phyloP scores from a whole-genome alignment of 768 basidiomycete species.

The Favolaschia claudopus region DNA sequence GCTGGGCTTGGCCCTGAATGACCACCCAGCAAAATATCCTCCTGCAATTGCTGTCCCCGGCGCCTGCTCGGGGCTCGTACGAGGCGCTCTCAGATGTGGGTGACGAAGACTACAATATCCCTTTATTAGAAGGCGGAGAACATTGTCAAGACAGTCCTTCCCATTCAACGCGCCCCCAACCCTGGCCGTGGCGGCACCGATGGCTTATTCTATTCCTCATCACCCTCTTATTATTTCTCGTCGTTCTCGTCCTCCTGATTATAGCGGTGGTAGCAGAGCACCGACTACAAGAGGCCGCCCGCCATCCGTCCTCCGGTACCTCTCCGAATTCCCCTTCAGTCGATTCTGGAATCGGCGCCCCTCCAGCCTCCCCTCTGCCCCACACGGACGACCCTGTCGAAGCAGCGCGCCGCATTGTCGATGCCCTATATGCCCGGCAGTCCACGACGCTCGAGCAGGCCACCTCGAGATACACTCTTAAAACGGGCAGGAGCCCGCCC shows the following conservation, averaged over 20 bases:
- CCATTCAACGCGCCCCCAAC: neutral
- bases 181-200: neutral
- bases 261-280: neutral
- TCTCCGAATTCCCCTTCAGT: neutral
- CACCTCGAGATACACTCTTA: slow-evolving; percentile 4
- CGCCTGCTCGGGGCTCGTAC: too few relatives aligned
- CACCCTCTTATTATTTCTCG: neutral
- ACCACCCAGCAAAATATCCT: too few relatives aligned
- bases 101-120: neutral
- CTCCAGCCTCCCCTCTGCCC: too few relatives aligned
- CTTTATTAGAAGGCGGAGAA: neutral
- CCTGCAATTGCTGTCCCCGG: too few relatives aligned
- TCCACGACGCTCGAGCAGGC: neutral
- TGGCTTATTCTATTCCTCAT: neutral
- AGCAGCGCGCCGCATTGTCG: neutral
- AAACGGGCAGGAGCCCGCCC: slow-evolving; percentile 4
- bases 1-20: too few relatives aligned
- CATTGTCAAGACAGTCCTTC: neutral
- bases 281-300: neutral
- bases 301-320: neutral
- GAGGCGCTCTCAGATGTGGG: neutral
- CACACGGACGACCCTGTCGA: neutral
- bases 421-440: slow-evolving; percentile 12
- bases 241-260: too few relatives aligned
- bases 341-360: too few relatives aligned